A percentile compares a stretch with the other conserved stretches of the same genome.
These are phyloP conservation scores for Prunus dulcis DNA, from an alignment of 306 rosid genomes.

Conservation along the genomic window DNA sequence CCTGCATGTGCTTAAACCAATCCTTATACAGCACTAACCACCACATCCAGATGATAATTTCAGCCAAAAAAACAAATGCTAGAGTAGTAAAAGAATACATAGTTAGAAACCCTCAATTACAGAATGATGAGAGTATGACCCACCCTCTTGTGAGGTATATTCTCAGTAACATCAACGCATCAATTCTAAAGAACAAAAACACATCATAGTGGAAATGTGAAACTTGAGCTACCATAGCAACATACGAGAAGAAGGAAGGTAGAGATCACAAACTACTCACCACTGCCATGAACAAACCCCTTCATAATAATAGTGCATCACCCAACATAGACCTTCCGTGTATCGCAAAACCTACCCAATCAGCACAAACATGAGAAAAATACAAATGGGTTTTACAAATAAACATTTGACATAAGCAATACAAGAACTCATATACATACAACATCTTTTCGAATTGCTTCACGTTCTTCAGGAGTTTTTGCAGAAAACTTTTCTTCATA, in stretches of 20 bases:
- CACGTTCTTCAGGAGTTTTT: constrained; percentile 84
- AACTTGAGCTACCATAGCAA: background rate
- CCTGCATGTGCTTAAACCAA: too few species aligned
- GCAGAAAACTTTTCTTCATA: constrained; percentile 83
- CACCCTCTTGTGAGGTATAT: background rate
- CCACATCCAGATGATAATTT: background rate
- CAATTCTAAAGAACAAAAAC: too few species aligned
- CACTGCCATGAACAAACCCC: constrained; percentile 99
- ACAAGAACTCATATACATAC: constrained; percentile 50
- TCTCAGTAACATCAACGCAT: background rate
- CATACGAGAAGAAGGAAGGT: background rate
- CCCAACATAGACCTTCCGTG: constrained; percentile 97
- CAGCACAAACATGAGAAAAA: constrained; percentile 21
- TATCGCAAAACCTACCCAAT: constrained; percentile 75
- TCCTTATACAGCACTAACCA: background rate
- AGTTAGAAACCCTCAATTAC: too few species aligned
- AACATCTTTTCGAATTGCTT: constrained; percentile 75
- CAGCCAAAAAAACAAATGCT: background rate
- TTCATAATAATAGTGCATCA: constrained; percentile 96
- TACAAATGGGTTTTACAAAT: constrained; percentile 5
- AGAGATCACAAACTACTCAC: constrained; percentile 42
- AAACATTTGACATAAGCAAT: constrained; percentile 9
- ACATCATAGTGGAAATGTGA: background rate
- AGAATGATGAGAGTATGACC: too few species aligned
- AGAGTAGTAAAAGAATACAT: background rate